phyloP scores from a whole-genome alignment of 768 basidiomycete genomes.

The Phanerochaete sordida region DNA sequence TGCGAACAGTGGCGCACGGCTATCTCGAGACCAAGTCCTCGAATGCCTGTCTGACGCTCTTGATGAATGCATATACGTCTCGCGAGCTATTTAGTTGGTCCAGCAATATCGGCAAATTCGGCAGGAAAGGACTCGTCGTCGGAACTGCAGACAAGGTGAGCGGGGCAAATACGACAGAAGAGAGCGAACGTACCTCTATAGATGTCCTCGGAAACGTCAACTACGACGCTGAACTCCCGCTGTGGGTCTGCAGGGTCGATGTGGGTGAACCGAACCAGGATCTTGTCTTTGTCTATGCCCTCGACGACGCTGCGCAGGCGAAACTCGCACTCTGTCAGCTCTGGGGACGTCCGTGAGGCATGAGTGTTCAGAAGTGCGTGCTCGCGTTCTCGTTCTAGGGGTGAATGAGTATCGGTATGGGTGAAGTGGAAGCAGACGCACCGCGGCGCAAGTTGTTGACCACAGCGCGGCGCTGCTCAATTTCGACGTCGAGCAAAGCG shows the following conservation, averaged over 20 bases:
- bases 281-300: slow-evolving; percentile 67
- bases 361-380: slow-evolving; percentile 49
- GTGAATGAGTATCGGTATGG: not conserved
- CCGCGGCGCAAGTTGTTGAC: slow-evolving; percentile 64
- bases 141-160: slow-evolving; percentile 49
- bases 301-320: slow-evolving; percentile 67
- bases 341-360: slow-evolving; percentile 48
- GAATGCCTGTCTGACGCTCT: slow-evolving; percentile 57
- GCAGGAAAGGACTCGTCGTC: slow-evolving; percentile 72
- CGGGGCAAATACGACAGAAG: not conserved
- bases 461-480: slow-evolving; percentile 65
- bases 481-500: slow-evolving; percentile 58
- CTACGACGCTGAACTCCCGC: slow-evolving; percentile 67
- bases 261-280: slow-evolving; percentile 70
- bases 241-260: slow-evolving; percentile 56
- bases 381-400: slow-evolving; percentile 67
- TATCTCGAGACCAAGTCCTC: slow-evolving; percentile 22
- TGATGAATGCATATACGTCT: slow-evolving; percentile 72
- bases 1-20: not conserved
- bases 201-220: slow-evolving; percentile 61
- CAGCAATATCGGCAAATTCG: slow-evolving; percentile 63
- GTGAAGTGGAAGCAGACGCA: slow-evolving; percentile 29
- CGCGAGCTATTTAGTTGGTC: slow-evolving; percentile 66
- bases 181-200: slow-evolving; percentile 58
- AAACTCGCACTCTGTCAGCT: slow-evolving; percentile 55